Evolutionary conservation across 768 basidiomycete species (phyloP), one percentile per base, ranked within the genome.

Genomic region (Trametes elegans): DNA sequence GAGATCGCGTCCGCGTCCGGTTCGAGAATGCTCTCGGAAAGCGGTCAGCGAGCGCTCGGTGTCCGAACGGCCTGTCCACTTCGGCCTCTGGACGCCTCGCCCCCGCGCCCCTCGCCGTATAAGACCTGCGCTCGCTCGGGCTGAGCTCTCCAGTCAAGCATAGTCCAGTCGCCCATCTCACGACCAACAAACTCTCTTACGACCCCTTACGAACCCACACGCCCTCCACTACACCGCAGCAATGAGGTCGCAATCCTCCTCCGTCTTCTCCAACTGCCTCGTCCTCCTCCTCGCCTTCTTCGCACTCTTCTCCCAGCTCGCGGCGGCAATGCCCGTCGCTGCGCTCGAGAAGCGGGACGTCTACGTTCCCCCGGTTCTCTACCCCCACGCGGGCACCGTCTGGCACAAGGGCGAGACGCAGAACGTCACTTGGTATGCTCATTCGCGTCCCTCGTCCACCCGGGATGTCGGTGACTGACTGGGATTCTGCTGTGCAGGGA

Each of bases 261-360:
- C 45, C 45, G 31, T 26, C 28, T 41, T 52, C 43, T 46, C 49
- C 18, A 64, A 62, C 55, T 63, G 54, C 58, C 50, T 46, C 46
- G 21, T 60, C 40, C 16, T 53, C 48, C 13, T 53, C 34, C 18
- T 45, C 28, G 34, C 35, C 36, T 34, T 44, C 43, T 19, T 51
- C 31, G 45, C 24, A 38, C 16, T 39, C 19, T 41, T 48, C 19
- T 41, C 35, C 26, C 42, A 34, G 16, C 21, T 40, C 38, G 44
- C 41, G 21, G 18, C 28, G 5, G 41, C 55, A 4, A 36, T 21
- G 19, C 41, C 49, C 2, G 16, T 32, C 23, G 34, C 74, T 7
- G 53, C 36, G 2, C 18, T 53, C 19, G 51, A 58, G 44, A 43
- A 43, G 51, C 51, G 51, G 5, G 51, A 53, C 28, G 57, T 58